Evolutionary conservation across 2,329 filamentous ascomycete genomes (phyloP), one percentile per base, ranked within the genome.

Genomic region (Aureobasidium lini): DNA sequence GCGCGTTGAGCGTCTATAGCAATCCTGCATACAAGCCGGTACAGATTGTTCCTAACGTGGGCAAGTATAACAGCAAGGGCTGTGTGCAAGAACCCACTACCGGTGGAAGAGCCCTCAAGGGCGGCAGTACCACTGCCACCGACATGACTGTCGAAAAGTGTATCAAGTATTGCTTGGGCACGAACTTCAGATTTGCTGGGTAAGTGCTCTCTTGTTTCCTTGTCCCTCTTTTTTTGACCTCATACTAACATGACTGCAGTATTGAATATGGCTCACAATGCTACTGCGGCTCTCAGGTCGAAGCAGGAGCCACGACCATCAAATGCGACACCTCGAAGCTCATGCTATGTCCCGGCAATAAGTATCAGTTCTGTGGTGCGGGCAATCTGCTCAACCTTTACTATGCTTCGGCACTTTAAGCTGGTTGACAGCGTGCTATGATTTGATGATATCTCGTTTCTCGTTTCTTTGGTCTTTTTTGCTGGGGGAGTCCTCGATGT

Each of bases 1-100:
- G 65, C 6, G 66, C 66, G 4, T 64, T 74, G 40, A 70, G 67
- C 4, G 63, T 76, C 1, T 76, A 74, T 56, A 62, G 69, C 53
- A 72, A 69, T 61, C 59, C 43, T 18, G 39, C 34, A 2, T 65
- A 65, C 36, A 58, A 60, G 16, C 59, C 58, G 23, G 46, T 62
- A 23, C 31, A 47, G 10, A 34, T 63, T 15, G 52, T 60, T 13
- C 16, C 32, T 11, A 57, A n/a, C n/a, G 52, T 56, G 11, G 63
- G 63, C 18, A 63, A 59, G 29, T 64, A 62, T 32, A 43, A 42
- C 11, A 39, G 44, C 15, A 61, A 61, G 18, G 56, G 49, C 9
- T 62, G 61, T 43, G 18, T 61, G n/a, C 43, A 15, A n/a, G 61
- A 62, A 13, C 53, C 53, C 4, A 40, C 32, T 4, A 39, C 13